Base-by-base conservation (phyloP, 306 rosid species). In the Cicer yamashitae region DNA sequence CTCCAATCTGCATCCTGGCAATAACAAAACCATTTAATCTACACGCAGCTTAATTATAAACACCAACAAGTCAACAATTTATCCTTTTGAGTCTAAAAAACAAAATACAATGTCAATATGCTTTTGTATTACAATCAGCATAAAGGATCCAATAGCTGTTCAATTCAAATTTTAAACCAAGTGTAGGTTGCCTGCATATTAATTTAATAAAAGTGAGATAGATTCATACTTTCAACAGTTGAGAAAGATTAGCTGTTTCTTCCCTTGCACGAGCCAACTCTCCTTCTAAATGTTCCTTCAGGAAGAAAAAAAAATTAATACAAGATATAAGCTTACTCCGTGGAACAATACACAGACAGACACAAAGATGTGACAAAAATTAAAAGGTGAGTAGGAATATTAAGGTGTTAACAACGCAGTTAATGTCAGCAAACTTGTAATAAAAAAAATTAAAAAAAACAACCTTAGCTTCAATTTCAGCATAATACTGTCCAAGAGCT, bases 381-480 rank as follows among this genome's bases (percentile, higher is more conserved):
- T 2, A n/a, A 37, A 41, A 50, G 12, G 48, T 20, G 34, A 37
- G 48, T 39, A 8, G 41, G 70, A 61, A n/a, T 13, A 10, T 40
- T 46, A 18, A 22, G 72, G 38, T 45, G 43, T 20, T 67, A 20
- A 86, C 77, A 65, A 41, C 43, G 37, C 77, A 73, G 60, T 50
- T 45, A 48, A 58, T 75, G 45, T 59, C 44, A n/a, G 6, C 20
- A 10, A 48, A 40, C 48, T 37, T 30, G 52, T 48, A 13, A 15
- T 66, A 47, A 57, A 13, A 34, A 60, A 51, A 13, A 47, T 1
- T n/a, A n/a, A n/a, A 13, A 12, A 9, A 10, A 38, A 37, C 38
- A 65, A 94, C 98, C 98, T 94, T 94, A 12, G 96, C 96, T 85
- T 94, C 98, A 78, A 94, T 94, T 91, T 91, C 97, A 68, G 98